Evolutionary conservation across 257 asterid genomes (phyloP), one percentile per base, ranked within the genome.

Genomic region (Penstemon newberryi): DNA sequence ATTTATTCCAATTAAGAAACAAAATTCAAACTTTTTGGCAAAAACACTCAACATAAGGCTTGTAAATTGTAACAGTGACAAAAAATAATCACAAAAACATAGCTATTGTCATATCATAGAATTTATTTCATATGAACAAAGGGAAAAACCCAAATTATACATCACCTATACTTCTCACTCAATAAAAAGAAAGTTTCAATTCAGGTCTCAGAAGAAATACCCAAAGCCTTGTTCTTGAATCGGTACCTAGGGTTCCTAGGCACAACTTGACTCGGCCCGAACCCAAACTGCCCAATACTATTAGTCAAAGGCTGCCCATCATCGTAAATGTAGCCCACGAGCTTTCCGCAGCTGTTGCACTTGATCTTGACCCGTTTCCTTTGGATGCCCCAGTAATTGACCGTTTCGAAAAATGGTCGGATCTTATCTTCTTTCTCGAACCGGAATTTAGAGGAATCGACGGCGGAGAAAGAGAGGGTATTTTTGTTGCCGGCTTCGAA

Each of bases 401-500:
- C 7, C 6, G 96, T 90, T 74, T 92, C 96, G 83, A 90, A 88
- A 46, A 92, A 92, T 39, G 96, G 97, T 8, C 81, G 64, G 75
- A 92, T 79, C 73, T 80, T 86, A 72, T 86, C 92, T 57, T 92
- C 95, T 64, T 83, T 88, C 76, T 88, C 84, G 75, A 85, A 88
- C 56, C 80, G 78, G 90, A 92, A 85, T 60, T 84, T 88, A 71
- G 96, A 70, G 36, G 89, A 66, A 67, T 93, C 98, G 5, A 93
- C 75, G 70, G 75, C 67, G 60, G 95, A 75, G 79, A 93, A 93
- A 9, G 96, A 90, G 51, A 85, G 78, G 65, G 88, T 81, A 65
- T 85, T 85, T 60, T 93, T 93, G 78, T 93, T 93, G 69, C 98
- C 98, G 45, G 97, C 96, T 74, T 90, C 97, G 85, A 93, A 90